Conservation (phyloP, 345 rosid species). For the Acer yangbiense region DNA sequence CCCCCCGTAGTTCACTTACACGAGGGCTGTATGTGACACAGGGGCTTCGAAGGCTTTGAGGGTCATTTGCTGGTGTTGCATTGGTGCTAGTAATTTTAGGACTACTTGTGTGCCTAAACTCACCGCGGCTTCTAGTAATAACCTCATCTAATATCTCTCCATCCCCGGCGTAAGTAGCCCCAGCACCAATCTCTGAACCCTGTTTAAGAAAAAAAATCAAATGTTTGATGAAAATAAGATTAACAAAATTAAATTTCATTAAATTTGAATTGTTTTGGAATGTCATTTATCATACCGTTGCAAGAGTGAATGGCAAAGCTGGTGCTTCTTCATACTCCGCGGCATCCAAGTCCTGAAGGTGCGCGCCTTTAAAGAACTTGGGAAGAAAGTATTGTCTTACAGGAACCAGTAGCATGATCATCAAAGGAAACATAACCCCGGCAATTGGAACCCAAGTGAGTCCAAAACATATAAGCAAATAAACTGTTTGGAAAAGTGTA, state of each 20-base stretch:
- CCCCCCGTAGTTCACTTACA: constrained; percentile 61
- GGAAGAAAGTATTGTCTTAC: constrained; percentile 86
- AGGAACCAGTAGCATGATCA: constrained; percentile 95
- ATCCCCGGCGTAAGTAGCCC: constrained; percentile 56
- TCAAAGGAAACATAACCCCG: constrained; percentile 87
- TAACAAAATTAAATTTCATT: background rate
- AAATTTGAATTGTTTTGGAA: background rate
- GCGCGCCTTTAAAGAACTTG: constrained; percentile 81
- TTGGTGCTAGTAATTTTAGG: constrained; percentile 76
- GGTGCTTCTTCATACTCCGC: constrained; percentile 96
- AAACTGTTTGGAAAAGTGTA: constrained; percentile 77
- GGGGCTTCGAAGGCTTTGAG: constrained; percentile 49
- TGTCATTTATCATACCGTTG: constrained; percentile 43
- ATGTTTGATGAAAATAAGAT: constrained; percentile 5
- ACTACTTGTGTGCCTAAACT: constrained; percentile 73
- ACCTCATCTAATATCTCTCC: constrained; percentile 85
- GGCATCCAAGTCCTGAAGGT: constrained; percentile 92
- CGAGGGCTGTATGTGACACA: constrained; percentile 60
- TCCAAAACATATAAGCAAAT: constrained; percentile 83
- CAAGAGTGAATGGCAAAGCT: constrained; percentile 74
- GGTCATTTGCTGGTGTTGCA: constrained; percentile 55
- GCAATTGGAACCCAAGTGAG: constrained; percentile 97
- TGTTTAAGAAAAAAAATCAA: constrained; percentile 19
- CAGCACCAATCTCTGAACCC: constrained; percentile 61
- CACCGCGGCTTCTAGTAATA: constrained; percentile 94